Base-by-base conservation (phyloP, 139 green algal species). In the Tetraselmis chui region DNA sequence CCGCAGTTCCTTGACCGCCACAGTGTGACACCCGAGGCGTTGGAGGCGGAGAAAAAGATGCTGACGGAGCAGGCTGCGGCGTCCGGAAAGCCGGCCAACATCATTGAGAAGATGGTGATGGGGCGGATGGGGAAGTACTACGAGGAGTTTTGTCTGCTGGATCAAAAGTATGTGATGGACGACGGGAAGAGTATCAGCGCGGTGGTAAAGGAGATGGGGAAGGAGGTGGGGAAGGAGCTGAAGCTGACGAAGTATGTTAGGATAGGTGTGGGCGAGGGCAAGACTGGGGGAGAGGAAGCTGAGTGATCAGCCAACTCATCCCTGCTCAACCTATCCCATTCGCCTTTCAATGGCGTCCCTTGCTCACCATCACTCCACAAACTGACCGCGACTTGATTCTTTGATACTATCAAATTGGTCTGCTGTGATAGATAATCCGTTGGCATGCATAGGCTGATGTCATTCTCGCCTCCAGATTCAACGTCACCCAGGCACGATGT, bases 81-180 rank as follows among this genome's bases (percentile, higher is more conserved):
- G 5, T 80, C 32, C 67, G 93, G 92, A 30, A 97, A 97, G 87
- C 89, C 94, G 23, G 81, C 83, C 29, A 83, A 85, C 27, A 91
- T 98, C 25, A 81, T 98, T 23, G 87, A 92, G 24, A 96, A 94
- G 83, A 95, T 98, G 84, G 89, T 97, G 11, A 81, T 90, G 30
- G 95, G 95, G 2, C 88, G 93, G 27, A 78, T 98, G 25, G 76
- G 83, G 67, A 98, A 98, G 86, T 90, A 83, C 58, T 90, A 88
- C 75, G 80, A 88, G 59, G 88, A 95, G 32, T 78, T 81, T 30
- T 96, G 92, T 82, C 79, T 97, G 58, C 79, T 95, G 79, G 91
- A 95, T 83, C 94, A 98, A 83, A 78, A 78, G 1, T 97, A 90
- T 84, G 79, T 98, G 1, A 85, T 97, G 87, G 94, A 98, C 25